These are phyloP conservation scores for Eucalyptus marginata DNA, from an alignment of 345 rosid species.

Conservation along the genomic window DNA sequence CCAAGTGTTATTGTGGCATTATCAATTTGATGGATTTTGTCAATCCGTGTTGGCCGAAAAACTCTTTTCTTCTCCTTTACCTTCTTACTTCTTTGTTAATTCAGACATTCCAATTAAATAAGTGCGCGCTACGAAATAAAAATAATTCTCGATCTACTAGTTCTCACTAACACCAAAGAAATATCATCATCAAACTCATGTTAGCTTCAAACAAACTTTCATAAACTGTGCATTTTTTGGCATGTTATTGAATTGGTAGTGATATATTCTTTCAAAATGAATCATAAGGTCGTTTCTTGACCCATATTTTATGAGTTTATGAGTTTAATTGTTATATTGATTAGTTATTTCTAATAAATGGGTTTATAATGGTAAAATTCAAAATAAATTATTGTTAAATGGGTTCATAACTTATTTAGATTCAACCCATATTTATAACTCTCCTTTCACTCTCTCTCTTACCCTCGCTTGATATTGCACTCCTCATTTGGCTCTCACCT, in stretches of 20 bases:
- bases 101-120: background rate
- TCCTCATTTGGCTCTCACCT: background rate
- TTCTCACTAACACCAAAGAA: background rate
- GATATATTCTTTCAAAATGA: background rate
- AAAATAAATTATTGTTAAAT: background rate
- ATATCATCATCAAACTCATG: background rate
- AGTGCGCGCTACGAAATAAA: background rate
- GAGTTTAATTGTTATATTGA: background rate
- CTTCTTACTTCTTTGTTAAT: background rate
- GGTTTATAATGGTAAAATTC: background rate
- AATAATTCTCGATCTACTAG: background rate
- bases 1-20: background rate
- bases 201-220: background rate
- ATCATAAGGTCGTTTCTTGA: too few relatives aligned
- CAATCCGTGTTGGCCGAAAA: background rate
- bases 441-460: background rate
- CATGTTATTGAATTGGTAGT: background rate
- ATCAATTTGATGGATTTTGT: background rate
- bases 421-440: background rate
- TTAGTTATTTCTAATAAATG: too few relatives aligned
- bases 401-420: background rate
- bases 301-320: too few relatives aligned
- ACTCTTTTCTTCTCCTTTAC: background rate
- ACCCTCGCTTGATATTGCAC: rapidly evolving
- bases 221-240: background rate